These are phyloP conservation scores for Candida maesae DNA, from an alignment of 805 yeast genomes.

Conservation along the genomic window DNA sequence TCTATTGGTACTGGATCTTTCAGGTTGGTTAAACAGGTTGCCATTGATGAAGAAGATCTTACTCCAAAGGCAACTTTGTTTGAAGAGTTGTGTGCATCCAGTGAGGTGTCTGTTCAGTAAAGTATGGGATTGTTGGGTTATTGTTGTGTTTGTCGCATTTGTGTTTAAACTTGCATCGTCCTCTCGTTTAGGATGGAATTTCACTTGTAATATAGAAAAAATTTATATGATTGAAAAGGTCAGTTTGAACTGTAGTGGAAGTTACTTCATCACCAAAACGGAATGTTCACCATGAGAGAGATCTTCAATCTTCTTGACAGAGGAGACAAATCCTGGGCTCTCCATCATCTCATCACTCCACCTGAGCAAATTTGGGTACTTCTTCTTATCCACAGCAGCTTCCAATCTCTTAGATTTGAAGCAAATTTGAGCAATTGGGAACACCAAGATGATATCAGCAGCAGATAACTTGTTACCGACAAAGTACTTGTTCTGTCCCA, in stretches of 20 bases:
- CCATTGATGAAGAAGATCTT: slow-evolving; percentile 41
- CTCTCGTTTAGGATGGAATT: neutral
- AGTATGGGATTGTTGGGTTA: neutral
- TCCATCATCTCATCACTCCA: slow-evolving; percentile 26
- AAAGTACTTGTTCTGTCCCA: slow-evolving; percentile 30
- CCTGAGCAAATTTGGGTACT: slow-evolving; percentile 27
- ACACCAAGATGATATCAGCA: slow-evolving; percentile 53
- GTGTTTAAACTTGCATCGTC: neutral
- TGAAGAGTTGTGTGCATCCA: slow-evolving; percentile 39
- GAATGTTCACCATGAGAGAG: no score
- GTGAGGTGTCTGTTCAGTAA: neutral
- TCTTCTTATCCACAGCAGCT: slow-evolving; percentile 6
- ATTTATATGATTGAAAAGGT: no score
- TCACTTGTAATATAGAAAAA: no score
- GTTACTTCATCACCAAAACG: no score
- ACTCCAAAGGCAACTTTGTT: slow-evolving; percentile 42
- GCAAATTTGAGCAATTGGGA: slow-evolving; percentile 29
- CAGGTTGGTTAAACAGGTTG: slow-evolving; percentile 66
- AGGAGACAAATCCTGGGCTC: slow-evolving; percentile 24
- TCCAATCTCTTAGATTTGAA: slow-evolving; percentile 21
- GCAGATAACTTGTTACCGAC: slow-evolving; percentile 49
- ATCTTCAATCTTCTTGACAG: slow-evolving; percentile 42
- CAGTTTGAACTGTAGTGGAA: no score
- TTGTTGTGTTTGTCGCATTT: slow-evolving; percentile 1
- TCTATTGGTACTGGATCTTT: slow-evolving; percentile 96